Base-by-base conservation (phyloP, 768 basidiomycete species). In the Agrocybe pediades region DNA sequence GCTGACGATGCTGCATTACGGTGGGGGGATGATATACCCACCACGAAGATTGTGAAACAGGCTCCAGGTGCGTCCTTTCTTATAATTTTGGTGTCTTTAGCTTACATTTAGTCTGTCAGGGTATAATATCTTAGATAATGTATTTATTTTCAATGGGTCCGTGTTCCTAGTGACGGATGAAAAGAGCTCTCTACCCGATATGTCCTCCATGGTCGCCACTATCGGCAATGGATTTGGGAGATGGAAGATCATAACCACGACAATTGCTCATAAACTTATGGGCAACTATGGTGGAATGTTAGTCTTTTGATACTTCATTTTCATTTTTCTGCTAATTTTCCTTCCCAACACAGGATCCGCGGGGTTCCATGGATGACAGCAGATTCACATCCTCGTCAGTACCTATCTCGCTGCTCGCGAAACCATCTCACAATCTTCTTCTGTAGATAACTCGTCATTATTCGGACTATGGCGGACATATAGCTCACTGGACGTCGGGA, bases 61-160 rank as follows among this genome's bases (percentile, higher is more conserved):
- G 74, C 79, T 25, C 80, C 88, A 59, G 90, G 90, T 89, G 43
- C 46, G 71, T 59, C 51, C 43, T 20, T 51, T 45, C 36, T 58
- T 55, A 26, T 3, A 7, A 11, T 46, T 48, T 50, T 26, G 39
- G 41, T 19, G 8, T 30, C 45, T 15, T 9, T 43, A 43, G 43
- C 19, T 39, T 26, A 19, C 9, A 46, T 41, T 30, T 5, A 41
- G 23, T 42, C 46, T 13, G 9, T 25, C 43, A 95, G 94, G 94
- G 3, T 91, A 86, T 71, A 92, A 90, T 0, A 81, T 94, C 41
- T 74, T 95, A 51, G 90, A 95, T 62, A 88, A 91, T 55, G 77
- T 92, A n/a, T 82, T 88, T 62, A 69, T 89, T n/a, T 74, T 80
- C 61, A 85, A 88, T 58, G 85, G 85, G 9, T 83, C 84, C 2